These are phyloP conservation scores for Elsinoe batatas DNA, from an alignment of 2,329 filamentous ascomycete species.

Conservation along the genomic window DNA sequence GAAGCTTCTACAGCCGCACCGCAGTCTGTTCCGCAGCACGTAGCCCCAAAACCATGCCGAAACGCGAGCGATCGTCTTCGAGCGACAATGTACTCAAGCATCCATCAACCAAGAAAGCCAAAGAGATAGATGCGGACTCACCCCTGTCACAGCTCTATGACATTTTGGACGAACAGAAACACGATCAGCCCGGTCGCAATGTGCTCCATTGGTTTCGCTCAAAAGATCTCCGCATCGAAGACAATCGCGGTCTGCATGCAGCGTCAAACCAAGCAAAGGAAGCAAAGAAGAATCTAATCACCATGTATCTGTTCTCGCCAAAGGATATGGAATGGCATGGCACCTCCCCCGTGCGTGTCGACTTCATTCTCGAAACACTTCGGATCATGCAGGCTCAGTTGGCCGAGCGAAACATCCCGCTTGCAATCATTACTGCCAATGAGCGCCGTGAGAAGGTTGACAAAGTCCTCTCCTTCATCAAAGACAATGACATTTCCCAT, in stretches of 20 bases:
- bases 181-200: conserved; percentile 30
- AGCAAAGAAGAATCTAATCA: conserved; percentile 34
- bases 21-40: neutral
- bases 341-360: conserved; percentile 38
- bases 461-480: conserved; percentile 34
- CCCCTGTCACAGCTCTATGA: conserved; percentile 35
- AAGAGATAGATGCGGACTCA: conserved; percentile 37
- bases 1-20: neutral
- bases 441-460: conserved; percentile 35
- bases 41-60: neutral
- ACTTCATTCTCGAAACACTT: conserved; percentile 40
- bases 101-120: conserved; percentile 41
- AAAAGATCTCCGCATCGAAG: conserved; percentile 41
- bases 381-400: conserved; percentile 37
- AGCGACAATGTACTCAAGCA: conserved; percentile 27
- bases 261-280: conserved; percentile 38
- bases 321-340: conserved; percentile 43
- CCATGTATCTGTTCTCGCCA: conserved; percentile 38
- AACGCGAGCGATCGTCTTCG: conserved; percentile 8
- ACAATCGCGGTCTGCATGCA: conserved; percentile 39
- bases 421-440: conserved; percentile 36
- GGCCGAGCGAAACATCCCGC: conserved; percentile 39
- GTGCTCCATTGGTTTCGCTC: conserved; percentile 44
- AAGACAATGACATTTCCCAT: conserved; percentile 36
- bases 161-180: conserved; percentile 31